Conservation (phyloP, 768 basidiomycete species). For the Pleurotus pulmonarius region DNA sequence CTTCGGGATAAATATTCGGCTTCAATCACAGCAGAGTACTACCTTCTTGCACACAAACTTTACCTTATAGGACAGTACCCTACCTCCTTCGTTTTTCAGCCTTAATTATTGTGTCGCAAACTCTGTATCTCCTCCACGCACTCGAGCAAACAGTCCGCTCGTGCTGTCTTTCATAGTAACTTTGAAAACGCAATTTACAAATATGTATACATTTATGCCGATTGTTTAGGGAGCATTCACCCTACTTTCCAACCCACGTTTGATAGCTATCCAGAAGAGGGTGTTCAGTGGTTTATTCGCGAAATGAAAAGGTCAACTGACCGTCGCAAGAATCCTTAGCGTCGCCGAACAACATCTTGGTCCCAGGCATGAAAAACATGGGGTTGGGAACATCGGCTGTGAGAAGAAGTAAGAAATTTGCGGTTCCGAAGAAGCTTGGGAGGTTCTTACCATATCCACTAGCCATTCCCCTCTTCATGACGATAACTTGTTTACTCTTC, state of each 20-base stretch:
- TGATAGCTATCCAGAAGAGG: conserved; percentile 40
- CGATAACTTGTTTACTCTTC: conserved; percentile 90
- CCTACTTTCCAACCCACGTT: conserved; percentile 46
- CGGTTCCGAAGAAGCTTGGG: too few relatives aligned
- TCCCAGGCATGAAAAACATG: conserved; percentile 89
- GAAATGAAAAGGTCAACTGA: conserved; percentile 20
- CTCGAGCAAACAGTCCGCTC: background rate
- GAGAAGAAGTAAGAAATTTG: background rate
- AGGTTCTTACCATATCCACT: conserved; percentile 71
- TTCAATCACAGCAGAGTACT: background rate
- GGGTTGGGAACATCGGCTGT: conserved; percentile 89
- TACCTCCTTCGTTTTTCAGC: background rate
- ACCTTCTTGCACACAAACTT: background rate
- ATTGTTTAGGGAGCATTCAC: background rate
- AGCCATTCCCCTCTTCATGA: conserved; percentile 91
- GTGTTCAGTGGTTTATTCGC: too few relatives aligned
- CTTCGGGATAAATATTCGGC: background rate
- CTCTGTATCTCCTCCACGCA: too few relatives aligned
- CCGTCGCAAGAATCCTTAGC: conserved; percentile 90
- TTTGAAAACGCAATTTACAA: background rate
- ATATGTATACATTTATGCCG: conserved; percentile 1
- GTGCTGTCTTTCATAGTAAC: background rate
- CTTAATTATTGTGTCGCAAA: too few relatives aligned
- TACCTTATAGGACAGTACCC: too few relatives aligned
- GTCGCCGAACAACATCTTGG: conserved; percentile 91